Evolutionary conservation across 148 eudicot species (phyloP).

Genomic region (Arbutus unedo): DNA sequence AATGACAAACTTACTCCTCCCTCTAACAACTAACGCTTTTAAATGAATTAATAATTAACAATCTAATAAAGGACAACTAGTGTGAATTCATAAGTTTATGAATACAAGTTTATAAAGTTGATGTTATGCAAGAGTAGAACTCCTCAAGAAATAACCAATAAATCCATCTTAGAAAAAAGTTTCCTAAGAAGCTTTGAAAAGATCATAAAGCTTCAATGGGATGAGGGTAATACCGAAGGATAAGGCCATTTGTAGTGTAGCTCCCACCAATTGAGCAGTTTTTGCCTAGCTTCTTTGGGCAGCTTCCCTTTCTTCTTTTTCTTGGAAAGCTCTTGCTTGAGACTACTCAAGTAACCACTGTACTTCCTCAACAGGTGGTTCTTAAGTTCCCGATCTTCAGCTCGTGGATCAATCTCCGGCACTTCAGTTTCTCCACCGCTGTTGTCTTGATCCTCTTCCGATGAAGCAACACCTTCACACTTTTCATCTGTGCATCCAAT

Average conservation of each 20-base stretch:
- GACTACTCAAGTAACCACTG: slow-evolving; percentile 87
- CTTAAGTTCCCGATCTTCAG: slow-evolving; percentile 89
- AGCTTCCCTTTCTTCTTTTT: slow-evolving; percentile 77
- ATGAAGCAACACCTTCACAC: slow-evolving; percentile 75
- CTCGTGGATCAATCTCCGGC: slow-evolving; percentile 81
- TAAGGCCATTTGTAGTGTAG: slow-evolving; percentile 79
- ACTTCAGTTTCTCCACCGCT: slow-evolving; percentile 84
- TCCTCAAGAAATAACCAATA: not conserved
- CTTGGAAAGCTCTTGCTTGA: slow-evolving; percentile 88
- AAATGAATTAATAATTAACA: too few species aligned
- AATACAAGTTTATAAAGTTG: not conserved
- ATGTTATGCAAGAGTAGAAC: not conserved
- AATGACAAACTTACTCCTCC: too few species aligned
- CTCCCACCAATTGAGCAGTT: slow-evolving; percentile 75
- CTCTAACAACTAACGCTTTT: too few species aligned
- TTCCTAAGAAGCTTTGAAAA: not conserved
- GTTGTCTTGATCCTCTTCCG: slow-evolving; percentile 84
- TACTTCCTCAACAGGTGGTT: slow-evolving; percentile 81
- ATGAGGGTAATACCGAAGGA: slow-evolving; percentile 43
- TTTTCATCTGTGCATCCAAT: slow-evolving; percentile 51
- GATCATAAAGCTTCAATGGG: not conserved
- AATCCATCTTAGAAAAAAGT: not conserved
- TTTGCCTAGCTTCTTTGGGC: slow-evolving; percentile 68
- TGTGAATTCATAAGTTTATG: not conserved
- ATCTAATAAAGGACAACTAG: not conserved